These are phyloP conservation scores for Pouteria campechiana DNA, from an alignment of 179 eudicot genomes.

Conservation along the genomic window DNA sequence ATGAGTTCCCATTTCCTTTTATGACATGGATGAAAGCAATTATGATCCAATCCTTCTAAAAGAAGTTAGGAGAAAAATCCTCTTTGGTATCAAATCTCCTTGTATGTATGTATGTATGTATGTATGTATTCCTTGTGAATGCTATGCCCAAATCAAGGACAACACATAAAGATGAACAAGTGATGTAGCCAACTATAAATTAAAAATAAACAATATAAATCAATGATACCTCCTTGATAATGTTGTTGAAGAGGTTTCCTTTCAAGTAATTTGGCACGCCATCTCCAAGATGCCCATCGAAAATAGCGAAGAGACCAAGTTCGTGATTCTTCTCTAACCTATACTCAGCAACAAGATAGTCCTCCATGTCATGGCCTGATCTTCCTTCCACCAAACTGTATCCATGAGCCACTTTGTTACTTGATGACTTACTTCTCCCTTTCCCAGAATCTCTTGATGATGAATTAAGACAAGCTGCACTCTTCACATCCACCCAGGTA, in stretches of 20 bases:
- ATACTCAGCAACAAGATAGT: conserved; percentile 66
- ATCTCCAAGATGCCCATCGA: conserved; percentile 64
- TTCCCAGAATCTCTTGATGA: conserved; percentile 37
- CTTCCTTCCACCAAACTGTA: conserved; percentile 62
- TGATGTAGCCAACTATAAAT: too few relatives aligned
- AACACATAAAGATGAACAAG: too few relatives aligned
- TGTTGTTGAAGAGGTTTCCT: conserved; percentile 46
- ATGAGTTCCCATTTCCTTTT: too few relatives aligned
- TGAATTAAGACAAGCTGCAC: conserved; percentile 13
- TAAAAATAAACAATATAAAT: too few relatives aligned
- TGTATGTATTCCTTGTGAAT: too few relatives aligned
- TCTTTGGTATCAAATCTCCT: too few relatives aligned
- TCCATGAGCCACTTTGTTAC: conserved; percentile 31
- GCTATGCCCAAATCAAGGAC: too few relatives aligned
- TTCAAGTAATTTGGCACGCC: conserved; percentile 52
- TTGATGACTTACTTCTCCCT: conserved; percentile 36
- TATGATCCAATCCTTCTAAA: too few relatives aligned
- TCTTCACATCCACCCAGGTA: conserved; percentile 13
- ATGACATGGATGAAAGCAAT: too few relatives aligned
- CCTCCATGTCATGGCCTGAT: conserved; percentile 76
- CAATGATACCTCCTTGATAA: conserved; percentile 56
- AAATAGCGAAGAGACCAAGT: conserved; percentile 69
- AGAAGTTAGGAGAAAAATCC: too few relatives aligned
- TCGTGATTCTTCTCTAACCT: conserved; percentile 27
- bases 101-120: too few relatives aligned